Evolutionary conservation across 352 stramenopile genomes (phyloP), one percentile per base, ranked within the genome.

Genomic region (Pythium aristosporum): DNA sequence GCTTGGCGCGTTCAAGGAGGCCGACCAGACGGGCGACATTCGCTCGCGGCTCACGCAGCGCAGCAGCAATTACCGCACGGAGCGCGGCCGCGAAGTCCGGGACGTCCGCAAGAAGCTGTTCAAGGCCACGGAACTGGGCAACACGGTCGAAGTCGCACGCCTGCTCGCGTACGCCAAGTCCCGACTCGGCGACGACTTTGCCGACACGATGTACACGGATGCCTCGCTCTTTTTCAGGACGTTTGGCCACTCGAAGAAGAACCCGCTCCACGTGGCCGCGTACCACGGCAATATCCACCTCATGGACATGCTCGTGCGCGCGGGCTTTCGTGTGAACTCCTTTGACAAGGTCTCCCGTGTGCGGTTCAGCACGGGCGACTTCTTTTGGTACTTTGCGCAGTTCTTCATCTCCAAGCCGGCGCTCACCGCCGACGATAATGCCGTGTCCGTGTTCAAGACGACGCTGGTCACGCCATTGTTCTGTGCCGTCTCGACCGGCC

Each of bases 1-100:
- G 61, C 72, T 94, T 12, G 86, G 86, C 10, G 86, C 85, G 2
- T 92, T 92, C 68, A 87, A 91, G 53, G 85, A 94, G 60, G 81
- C 75, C 28, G 83, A 91, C 54, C 85, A 94, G 55, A 94, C 83
- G 1, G 85, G 85, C n/a, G 80, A 87, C 43, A 78, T 94, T 32
- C 85, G 85, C 25, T 76, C 80, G 16, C 76, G 80, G 5, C 53
- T 89, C 16, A 47, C 73, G 20, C 47, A 65, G 16, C 65, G 71
- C 21, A 58, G 71, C 41, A 67, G 57, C 32, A 71, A 68, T 28
- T 83, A 80, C 53, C 69, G 71, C 28, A 79, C 79, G 12, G 80
- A 91, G 55, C 73, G 68, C 9, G 67, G 66, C 15, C 68, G 74
- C 5, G 69, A 84, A 5, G 60, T 85, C 2, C 74, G 67, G 28